Conservation (phyloP, 2,329 filamentous ascomycete species). For the Aspergillus texensis region DNA sequence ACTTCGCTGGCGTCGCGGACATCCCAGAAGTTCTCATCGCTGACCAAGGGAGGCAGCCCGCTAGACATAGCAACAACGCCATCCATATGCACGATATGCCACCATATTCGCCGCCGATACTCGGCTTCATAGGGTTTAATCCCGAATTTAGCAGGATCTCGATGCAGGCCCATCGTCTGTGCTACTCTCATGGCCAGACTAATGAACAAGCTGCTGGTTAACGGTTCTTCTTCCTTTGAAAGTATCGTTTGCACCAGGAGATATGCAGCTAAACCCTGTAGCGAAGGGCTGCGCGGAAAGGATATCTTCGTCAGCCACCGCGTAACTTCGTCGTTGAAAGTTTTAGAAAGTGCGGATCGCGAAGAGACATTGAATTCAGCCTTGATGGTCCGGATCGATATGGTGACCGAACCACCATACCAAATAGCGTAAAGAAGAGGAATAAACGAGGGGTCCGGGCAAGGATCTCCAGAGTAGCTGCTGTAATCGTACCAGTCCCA, state of each 20-base stretch:
- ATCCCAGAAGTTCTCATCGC: conserved; percentile 53
- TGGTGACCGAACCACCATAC: conserved; percentile 51
- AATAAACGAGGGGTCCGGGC: conserved; percentile 45
- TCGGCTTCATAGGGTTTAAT: conserved; percentile 49
- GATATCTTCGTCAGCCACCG: conserved; percentile 46
- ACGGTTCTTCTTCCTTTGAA: conserved; percentile 51
- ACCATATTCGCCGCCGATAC: conserved; percentile 50
- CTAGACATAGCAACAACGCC: conserved; percentile 54
- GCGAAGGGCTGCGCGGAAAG: conserved; percentile 49
- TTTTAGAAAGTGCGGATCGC: conserved; percentile 40
- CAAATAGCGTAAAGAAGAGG: conserved; percentile 51
- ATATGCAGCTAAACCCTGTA: conserved; percentile 51
- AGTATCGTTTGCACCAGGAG: conserved; percentile 51
- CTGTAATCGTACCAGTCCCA: conserved; percentile 50
- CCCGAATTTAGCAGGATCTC: conserved; percentile 52
- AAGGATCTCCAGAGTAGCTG: conserved; percentile 39
- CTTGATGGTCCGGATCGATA: conserved; percentile 46
- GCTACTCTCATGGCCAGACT: conserved; percentile 51
- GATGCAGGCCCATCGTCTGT: conserved; percentile 52
- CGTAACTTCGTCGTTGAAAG: conserved; percentile 47
- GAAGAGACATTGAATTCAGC: conserved; percentile 42
- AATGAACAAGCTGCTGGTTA: conserved; percentile 53
- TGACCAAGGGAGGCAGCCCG: conserved; percentile 50
- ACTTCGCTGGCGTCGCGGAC: conserved; percentile 51
- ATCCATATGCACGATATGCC: conserved; percentile 54